Evolutionary conservation across 1,139 yeast genomes (phyloP), one percentile per base, ranked within the genome.

Genomic region (Arxiozyma telluris): DNA sequence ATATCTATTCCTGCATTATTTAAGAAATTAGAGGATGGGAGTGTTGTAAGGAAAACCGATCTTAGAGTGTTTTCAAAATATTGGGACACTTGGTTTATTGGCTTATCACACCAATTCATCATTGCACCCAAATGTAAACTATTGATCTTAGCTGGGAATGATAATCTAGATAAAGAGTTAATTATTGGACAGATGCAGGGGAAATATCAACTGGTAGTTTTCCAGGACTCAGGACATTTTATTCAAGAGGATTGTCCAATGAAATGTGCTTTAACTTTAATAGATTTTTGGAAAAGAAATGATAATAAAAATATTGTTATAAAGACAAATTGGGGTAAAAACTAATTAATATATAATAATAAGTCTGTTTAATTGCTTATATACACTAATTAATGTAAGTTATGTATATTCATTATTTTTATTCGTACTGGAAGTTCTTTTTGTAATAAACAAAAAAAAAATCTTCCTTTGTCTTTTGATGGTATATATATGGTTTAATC

Each of bases 171-270:
- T 69, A 89, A 85, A 58, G 79, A 80, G 48, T 73, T 93, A 46
- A 89, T 90, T 67, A 84, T 93, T 54, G 98, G 97, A 0, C 98
- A 94, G 70, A 93, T 93, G 98, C 98, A 91, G 71, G 94, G 95
- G 0, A 89, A 87, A 65, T 93, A 86, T 68, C 98, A 93, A 69
- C 76, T 93, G 49, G 83, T 88, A 18, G 95, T 90, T 4, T 85
- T 90, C 68, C 83, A 81, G 64, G 84, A 81, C 43, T 76, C 91
- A 1, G 97, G 98, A 1, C 99, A 93, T 71, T 93, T 90, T 63
- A 74, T 93, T 21, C 98, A 93, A 51, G 98, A 93, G 67, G 99
- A 93, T 68, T 77, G 80, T 15, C 95, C 98, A 0, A 70, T 65
- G 17, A 85, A 84, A 59, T 76, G 87, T 0, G 85, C 90, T 0